These are phyloP conservation scores for Kluyveromyces dobzhanskii DNA, from an alignment of 805 yeast genomes.

Conservation along the genomic window DNA sequence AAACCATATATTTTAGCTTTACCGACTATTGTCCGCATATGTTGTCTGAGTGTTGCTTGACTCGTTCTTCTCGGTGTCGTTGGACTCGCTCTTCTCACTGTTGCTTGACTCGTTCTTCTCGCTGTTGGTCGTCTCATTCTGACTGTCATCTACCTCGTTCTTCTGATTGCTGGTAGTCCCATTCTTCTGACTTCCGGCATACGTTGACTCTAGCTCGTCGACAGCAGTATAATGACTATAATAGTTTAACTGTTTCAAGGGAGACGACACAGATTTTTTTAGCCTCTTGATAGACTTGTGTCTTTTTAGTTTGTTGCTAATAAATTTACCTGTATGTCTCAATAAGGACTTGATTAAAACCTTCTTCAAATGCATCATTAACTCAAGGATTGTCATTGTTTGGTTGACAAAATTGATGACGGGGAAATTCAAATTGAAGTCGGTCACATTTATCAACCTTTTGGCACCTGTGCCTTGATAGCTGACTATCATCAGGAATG, in stretches of 20 bases:
- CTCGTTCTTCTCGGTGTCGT: too few species aligned
- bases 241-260: slow-evolving; percentile 9
- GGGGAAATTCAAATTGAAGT: slow-evolving; percentile 62
- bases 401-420: slow-evolving; percentile 46
- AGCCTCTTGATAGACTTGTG: slow-evolving; percentile 5
- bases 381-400: slow-evolving; percentile 67
- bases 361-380: slow-evolving; percentile 53
- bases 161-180: too few species aligned
- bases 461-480: slow-evolving; percentile 67
- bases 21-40: too few species aligned
- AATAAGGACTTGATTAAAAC: slow-evolving; percentile 50
- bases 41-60: too few species aligned
- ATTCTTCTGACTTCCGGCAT: neutral
- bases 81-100: too few species aligned
- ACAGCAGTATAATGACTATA: slow-evolving; percentile 12
- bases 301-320: slow-evolving; percentile 60
- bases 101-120: too few species aligned
- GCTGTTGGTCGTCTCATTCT: too few species aligned
- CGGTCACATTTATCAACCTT: slow-evolving; percentile 68
- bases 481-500: slow-evolving; percentile 55
- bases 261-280: slow-evolving; percentile 1
- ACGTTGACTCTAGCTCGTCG: slow-evolving; percentile 6
- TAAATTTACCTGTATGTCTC: slow-evolving; percentile 64
- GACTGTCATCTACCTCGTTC: too few species aligned
- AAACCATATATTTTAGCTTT: too few species aligned